These are phyloP conservation scores for Phytopythium vexans DNA, from an alignment of 352 stramenopile species.

Conservation along the genomic window DNA sequence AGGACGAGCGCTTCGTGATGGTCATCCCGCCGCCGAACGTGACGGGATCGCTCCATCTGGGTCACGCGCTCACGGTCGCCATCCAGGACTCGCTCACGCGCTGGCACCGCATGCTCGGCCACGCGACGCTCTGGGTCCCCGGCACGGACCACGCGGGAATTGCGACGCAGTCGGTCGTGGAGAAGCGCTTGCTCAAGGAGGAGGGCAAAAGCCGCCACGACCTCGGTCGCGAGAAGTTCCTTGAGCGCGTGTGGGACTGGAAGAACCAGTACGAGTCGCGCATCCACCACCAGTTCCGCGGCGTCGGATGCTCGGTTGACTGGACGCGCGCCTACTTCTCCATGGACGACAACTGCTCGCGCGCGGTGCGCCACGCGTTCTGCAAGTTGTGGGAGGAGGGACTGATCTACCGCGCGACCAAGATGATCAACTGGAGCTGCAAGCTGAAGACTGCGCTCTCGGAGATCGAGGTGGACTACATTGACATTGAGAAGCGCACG, in stretches of 20 bases:
- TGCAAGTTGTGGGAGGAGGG: slow-evolving; percentile 90
- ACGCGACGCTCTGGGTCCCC: slow-evolving; percentile 97
- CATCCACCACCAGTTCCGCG: slow-evolving; percentile 86
- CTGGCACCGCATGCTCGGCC: slow-evolving; percentile 98
- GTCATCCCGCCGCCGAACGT: slow-evolving; percentile 90
- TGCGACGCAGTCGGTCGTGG: slow-evolving; percentile 94
- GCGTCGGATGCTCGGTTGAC: slow-evolving; percentile 95
- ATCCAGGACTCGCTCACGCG: slow-evolving; percentile 97
- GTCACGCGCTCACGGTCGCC: slow-evolving; percentile 98
- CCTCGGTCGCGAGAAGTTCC: slow-evolving; percentile 91
- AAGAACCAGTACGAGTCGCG: slow-evolving; percentile 91
- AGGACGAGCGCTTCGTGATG: slow-evolving; percentile 96
- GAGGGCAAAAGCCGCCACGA: slow-evolving; percentile 83
- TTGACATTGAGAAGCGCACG: slow-evolving; percentile 97
- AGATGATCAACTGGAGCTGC: slow-evolving; percentile 99
- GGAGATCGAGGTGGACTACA: slow-evolving; percentile 98
- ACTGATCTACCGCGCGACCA: slow-evolving; percentile 97
- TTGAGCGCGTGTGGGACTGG: slow-evolving; percentile 96
- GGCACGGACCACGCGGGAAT: slow-evolving; percentile 99
- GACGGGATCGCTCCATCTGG: slow-evolving; percentile 94
- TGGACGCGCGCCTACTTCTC: slow-evolving; percentile 98
- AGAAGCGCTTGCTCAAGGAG: slow-evolving; percentile 87
- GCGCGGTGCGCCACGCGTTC: slow-evolving; percentile 97
- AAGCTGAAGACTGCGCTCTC: slow-evolving; percentile 95
- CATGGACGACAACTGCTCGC: slow-evolving; percentile 98